Base-by-base conservation (phyloP, 371 early-diverging fungal genomes). In the Actinomortierella wolfii region DNA sequence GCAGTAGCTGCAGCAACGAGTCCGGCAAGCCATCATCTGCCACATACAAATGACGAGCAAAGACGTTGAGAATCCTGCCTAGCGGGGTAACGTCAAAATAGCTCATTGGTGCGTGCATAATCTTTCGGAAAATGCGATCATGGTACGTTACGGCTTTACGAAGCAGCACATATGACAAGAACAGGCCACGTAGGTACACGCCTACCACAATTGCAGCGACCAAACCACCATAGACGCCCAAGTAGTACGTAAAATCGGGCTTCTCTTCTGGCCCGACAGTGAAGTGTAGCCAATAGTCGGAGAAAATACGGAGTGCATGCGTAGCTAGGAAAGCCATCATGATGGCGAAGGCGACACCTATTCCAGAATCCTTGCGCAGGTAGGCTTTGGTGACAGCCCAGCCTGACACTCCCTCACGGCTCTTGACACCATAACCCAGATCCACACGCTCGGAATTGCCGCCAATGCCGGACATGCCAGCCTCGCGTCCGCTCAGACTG, bases 11-110 rank as follows among this genome's bases (percentile, higher is more conserved):
- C 20, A 70, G 67, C 51, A 61, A 66, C 23, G 68, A 29, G 52
- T 80, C 80, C 4, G 77, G 88, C 67, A 83, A 81, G 8, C 65
- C 66, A 40, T 91, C 91, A 64, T 94, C 94, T 7, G 89, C 81
- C 18, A 81, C 73, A 59, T 84, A 87, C 55, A 89, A 79, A 73
- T 94, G 90, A 23, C 85, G 82, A 25, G 91, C 86, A 58, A 94
- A 94, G 28, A 84, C 82, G 46, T 89, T 81, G 51, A 93, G 60
- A 51, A 92, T 89, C 29, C 84, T 83, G 34, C 92, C 92, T n/a
- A 89, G 71, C 3, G 91, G 94, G 2, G 90, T 92, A 4, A 82
- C 78, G 57, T 92, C 93, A 64, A 91, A 94, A 68, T 87, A 93
- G 4, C 80, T 68, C 88, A 91, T 90, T 11, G 92, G 92, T 7